Evolutionary conservation across 257 asterid species (phyloP), one percentile per base, ranked within the genome.

Genomic region (Knoxia roxburghii): DNA sequence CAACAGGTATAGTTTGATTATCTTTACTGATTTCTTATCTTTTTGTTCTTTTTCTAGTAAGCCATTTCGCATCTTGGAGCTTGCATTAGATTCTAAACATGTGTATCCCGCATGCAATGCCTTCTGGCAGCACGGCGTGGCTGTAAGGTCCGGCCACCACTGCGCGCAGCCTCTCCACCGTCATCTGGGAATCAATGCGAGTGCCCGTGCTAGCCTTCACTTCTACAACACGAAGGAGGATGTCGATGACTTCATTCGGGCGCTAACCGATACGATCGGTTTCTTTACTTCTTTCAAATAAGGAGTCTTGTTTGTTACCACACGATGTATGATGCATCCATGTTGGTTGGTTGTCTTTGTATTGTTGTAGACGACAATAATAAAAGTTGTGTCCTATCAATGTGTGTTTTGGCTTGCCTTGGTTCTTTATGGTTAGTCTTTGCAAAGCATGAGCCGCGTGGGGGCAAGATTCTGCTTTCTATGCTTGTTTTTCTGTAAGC

Each of bases 141-240:
- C 95, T 24, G 76, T 93, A 67, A 84, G 99, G 78, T 88, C 99
- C 7, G 97, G 99, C 3, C 99, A 90, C 74, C 97, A 93, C 67
- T 93, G 99, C 37, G 99, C 99, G 27, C 97, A 90, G 77, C 97
- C 95, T 59, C 95, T 93, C 43, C 97, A 93, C 72, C 86, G 87
- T 15, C 76, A 82, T 69, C 64, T 93, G 74, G 97, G 96, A 68
- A 83, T 90, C 74, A 84, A 72, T 39, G 83, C 99, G 0, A 90
- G 95, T 20, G 99, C 99, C 14, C 86, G 97, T 2, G 97, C 96
- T 37, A 93, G 99, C 67, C 95, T 93, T 45, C 76, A 93, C 79
- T 90, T 93, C 79, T 93, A 93, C 83, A 93, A 90, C 80, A 93
- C 97, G 8, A 90, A 86, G 76, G 97, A 93, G 68, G 99, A 93